These are phyloP conservation scores for Scedosporium aurantiacum DNA, from an alignment of 2,329 filamentous ascomycete species.

Conservation along the genomic window DNA sequence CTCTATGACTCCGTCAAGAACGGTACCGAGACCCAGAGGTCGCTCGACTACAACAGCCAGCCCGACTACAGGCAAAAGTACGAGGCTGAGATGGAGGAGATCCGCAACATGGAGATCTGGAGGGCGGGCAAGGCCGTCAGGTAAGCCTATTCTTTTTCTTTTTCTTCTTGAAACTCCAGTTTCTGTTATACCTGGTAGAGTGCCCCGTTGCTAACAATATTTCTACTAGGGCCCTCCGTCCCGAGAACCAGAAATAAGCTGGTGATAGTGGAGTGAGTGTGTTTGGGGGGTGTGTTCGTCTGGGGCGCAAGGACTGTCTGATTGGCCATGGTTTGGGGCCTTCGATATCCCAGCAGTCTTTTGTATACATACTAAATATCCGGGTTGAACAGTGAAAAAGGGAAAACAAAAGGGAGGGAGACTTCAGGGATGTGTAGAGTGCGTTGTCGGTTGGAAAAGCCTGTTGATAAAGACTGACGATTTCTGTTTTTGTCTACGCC, in stretches of 20 bases:
- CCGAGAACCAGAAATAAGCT: constrained; percentile 71
- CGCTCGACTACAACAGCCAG: constrained; percentile 94
- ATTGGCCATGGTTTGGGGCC: not conserved
- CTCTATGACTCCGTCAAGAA: constrained; percentile 89
- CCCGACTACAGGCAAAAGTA: constrained; percentile 94
- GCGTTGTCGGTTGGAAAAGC: not conserved
- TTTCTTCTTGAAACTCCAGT: not conserved
- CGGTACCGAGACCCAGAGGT: constrained; percentile 90
- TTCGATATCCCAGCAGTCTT: constrained; percentile 1
- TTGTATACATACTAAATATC: not conserved
- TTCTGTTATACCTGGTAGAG: not conserved
- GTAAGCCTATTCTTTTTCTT: constrained; percentile 30
- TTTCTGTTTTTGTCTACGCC: constrained; percentile 5
- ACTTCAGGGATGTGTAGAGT: not conserved
- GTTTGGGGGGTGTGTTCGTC: constrained; percentile 5
- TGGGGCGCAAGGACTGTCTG: constrained; percentile 1
- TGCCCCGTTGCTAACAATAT: constrained; percentile 12
- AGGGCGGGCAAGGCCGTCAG: constrained; percentile 95
- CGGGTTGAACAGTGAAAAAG: not conserved
- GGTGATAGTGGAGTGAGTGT: not conserved
- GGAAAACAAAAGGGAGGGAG: not conserved
- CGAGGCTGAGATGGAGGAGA: constrained; percentile 97
- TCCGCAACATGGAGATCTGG: constrained; percentile 98
- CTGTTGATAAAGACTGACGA: not conserved
- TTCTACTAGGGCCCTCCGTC: constrained; percentile 55